Evolutionary conservation across 2,329 filamentous ascomycete species (phyloP).

Genomic region (Hypocrella siamensis): DNA sequence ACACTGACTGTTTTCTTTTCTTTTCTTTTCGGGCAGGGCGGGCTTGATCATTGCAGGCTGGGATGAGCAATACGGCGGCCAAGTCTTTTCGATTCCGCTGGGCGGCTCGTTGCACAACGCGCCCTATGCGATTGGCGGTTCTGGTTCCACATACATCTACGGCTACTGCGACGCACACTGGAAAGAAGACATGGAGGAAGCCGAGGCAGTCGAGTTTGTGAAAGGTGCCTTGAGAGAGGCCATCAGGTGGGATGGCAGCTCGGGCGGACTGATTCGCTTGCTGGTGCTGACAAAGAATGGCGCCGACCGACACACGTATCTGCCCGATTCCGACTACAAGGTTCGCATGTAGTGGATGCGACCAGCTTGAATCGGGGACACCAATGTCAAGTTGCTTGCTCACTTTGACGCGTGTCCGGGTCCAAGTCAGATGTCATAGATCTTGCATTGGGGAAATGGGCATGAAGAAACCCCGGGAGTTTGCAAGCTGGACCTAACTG

Average conservation of each 20-base stretch:
- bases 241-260: conserved; percentile 99
- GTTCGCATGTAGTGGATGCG: conserved; percentile 46
- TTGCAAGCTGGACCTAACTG: too few species aligned
- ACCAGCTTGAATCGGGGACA: too few species aligned
- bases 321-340: conserved; percentile 81
- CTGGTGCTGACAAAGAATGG: conserved; percentile 86
- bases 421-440: too few species aligned
- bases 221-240: conserved; percentile 83
- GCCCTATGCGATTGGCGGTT: conserved; percentile 86
- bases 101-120: conserved; percentile 97
- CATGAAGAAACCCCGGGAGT: too few species aligned
- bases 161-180: conserved; percentile 96
- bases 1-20: too few species aligned
- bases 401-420: too few species aligned
- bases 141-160: conserved; percentile 98
- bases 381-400: too few species aligned
- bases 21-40: conserved; percentile 39
- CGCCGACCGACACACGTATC: conserved; percentile 83
- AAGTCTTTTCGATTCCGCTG: conserved; percentile 93
- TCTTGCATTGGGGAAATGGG: too few species aligned
- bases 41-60: conserved; percentile 98
- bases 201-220: conserved; percentile 81
- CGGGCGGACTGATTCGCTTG: conserved; percentile 94
- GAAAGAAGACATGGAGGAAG: conserved; percentile 87
- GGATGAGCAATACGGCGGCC: conserved; percentile 85